Conservation (phyloP, 352 stramenopile genomes). For the Globisporangium nodosum region DNA sequence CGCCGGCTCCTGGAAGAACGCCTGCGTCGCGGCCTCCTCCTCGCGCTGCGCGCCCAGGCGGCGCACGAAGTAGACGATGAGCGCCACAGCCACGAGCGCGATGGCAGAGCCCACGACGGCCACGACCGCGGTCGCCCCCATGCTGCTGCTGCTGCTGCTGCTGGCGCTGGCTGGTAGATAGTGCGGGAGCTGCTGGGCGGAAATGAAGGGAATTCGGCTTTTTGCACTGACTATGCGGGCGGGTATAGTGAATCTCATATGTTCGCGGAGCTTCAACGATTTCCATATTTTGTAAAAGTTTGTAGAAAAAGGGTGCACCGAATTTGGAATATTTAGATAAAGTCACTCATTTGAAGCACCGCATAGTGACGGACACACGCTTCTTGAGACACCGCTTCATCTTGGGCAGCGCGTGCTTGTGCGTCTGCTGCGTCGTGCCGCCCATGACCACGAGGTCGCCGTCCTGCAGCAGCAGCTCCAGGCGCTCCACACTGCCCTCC, state of each 20-base stretch:
- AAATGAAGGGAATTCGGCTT: too few relatives aligned
- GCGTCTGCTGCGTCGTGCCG: conserved; percentile 29
- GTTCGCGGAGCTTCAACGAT: too few relatives aligned
- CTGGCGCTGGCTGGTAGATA: too few relatives aligned
- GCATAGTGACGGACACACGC: conserved; percentile 11
- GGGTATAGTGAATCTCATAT: too few relatives aligned
- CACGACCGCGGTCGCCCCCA: conserved; percentile 23
- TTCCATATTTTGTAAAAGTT: too few relatives aligned
- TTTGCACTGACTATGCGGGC: too few relatives aligned
- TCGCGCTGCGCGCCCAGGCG: conserved; percentile 30
- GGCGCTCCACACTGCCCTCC: neutral
- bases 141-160: neutral
- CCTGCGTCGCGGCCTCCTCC: conserved; percentile 23
- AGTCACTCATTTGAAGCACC: conserved; percentile 10
- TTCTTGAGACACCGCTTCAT: conserved; percentile 9
- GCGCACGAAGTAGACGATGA: conserved; percentile 44
- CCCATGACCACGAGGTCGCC: conserved; percentile 48
- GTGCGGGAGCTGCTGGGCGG: too few relatives aligned
- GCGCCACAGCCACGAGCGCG: conserved; percentile 29
- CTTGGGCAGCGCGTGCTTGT: conserved; percentile 45
- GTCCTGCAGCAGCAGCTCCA: conserved; percentile 29
- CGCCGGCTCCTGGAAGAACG: conserved; percentile 49
- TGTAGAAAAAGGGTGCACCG: too few relatives aligned
- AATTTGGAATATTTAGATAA: neutral
- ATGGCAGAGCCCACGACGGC: conserved; percentile 37